Conservation (phyloP, 2,329 filamentous ascomycete genomes). For the Colletotrichum coccodes region DNA sequence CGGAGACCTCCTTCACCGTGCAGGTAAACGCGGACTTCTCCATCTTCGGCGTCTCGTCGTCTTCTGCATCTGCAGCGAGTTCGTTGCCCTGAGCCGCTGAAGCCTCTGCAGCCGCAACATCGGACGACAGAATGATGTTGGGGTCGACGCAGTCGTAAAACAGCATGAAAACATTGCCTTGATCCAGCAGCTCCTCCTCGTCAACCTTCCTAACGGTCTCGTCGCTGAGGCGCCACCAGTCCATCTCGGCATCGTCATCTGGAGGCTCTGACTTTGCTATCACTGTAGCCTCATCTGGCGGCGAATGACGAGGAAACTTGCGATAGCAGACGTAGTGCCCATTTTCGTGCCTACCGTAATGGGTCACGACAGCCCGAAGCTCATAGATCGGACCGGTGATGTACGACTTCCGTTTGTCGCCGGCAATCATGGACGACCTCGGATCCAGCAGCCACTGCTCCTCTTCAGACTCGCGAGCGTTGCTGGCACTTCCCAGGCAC, state of each 20-base stretch:
- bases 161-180: slow-evolving; percentile 93
- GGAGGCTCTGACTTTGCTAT: slow-evolving; percentile 6
- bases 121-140: slow-evolving; percentile 53
- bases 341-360: slow-evolving; percentile 91
- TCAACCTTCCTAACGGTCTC: slow-evolving; percentile 81
- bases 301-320: slow-evolving; percentile 63
- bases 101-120: slow-evolving; percentile 26
- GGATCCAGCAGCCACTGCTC: slow-evolving; percentile 80
- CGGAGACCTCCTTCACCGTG: slow-evolving; percentile 21
- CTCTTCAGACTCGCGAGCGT: slow-evolving; percentile 41
- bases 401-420: slow-evolving; percentile 58
- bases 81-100: neutral
- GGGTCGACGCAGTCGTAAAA: slow-evolving; percentile 86
- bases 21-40: slow-evolving; percentile 26
- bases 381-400: slow-evolving; percentile 74
- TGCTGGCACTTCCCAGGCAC: slow-evolving; percentile 74
- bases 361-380: slow-evolving; percentile 85
- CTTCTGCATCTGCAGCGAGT: slow-evolving; percentile 3
- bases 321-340: slow-evolving; percentile 96
- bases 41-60: slow-evolving; percentile 24
- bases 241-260: slow-evolving; percentile 47
- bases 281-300: slow-evolving; percentile 33
- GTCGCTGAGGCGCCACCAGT: slow-evolving; percentile 94
- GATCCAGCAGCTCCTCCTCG: slow-evolving; percentile 77
- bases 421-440: slow-evolving; percentile 77